These are phyloP conservation scores for Calocera viscosa DNA, from an alignment of 768 basidiomycete genomes.

Conservation along the genomic window DNA sequence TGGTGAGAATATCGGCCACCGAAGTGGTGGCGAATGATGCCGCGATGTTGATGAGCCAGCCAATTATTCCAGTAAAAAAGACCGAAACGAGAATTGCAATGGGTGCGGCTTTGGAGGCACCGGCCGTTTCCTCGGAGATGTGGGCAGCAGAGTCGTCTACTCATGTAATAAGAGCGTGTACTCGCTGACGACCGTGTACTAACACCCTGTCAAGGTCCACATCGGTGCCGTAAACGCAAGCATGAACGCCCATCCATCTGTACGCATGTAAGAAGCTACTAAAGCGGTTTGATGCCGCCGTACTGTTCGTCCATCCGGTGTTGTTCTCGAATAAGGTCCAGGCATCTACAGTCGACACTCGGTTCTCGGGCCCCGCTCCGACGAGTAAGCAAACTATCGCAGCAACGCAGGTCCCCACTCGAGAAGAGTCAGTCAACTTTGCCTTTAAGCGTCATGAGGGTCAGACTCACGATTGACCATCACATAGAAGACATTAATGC, in stretches of 20 bases:
- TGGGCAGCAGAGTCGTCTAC: conserved; percentile 66
- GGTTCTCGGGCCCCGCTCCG: conserved; percentile 38
- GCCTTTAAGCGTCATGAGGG: background rate
- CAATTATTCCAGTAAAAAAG: conserved; percentile 42
- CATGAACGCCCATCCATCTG: conserved; percentile 63
- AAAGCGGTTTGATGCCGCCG: conserved; percentile 3
- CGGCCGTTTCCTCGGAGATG: conserved; percentile 58
- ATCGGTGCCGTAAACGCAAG: conserved; percentile 61
- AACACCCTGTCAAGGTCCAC: conserved; percentile 71
- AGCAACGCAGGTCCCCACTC: conserved; percentile 54
- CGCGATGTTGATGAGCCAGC: conserved; percentile 54
- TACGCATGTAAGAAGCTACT: conserved; percentile 4
- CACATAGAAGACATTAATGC: conserved; percentile 59
- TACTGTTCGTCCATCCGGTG: conserved; percentile 53
- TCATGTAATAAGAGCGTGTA: background rate
- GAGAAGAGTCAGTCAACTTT: background rate
- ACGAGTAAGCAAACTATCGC: conserved; percentile 50
- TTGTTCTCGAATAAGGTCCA: conserved; percentile 61
- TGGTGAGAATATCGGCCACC: conserved; percentile 37
- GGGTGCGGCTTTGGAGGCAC: conserved; percentile 51
- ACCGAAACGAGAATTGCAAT: conserved; percentile 58
- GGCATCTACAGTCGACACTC: conserved; percentile 53
- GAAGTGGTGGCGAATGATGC: conserved; percentile 53
- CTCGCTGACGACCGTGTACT: conserved; percentile 19
- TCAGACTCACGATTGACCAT: conserved; percentile 43